Evolutionary conservation across 345 rosid genomes (phyloP).

Genomic region (Jatropha curcas): DNA sequence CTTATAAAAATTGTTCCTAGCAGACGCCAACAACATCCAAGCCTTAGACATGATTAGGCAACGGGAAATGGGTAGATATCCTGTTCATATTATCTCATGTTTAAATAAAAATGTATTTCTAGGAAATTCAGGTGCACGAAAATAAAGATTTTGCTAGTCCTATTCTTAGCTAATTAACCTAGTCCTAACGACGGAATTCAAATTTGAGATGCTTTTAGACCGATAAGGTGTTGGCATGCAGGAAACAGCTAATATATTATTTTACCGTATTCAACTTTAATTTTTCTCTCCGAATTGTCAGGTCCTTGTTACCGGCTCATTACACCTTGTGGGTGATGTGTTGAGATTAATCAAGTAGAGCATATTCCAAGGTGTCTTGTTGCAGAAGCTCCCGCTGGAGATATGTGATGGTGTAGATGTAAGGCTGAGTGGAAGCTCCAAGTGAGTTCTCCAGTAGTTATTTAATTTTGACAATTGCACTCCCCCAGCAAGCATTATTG

Average conservation of each 20-base stretch:
- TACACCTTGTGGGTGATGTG: conserved; percentile 92
- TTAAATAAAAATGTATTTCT: no score
- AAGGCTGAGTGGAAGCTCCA: not conserved
- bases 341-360: conserved; percentile 67
- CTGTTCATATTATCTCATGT: no score
- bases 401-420: not conserved
- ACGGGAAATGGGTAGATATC: no score
- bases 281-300: conserved; percentile 23
- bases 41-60: no score
- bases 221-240: not conserved
- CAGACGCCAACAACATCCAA: no score
- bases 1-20: not conserved
- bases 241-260: not conserved
- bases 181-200: not conserved
- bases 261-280: not conserved
- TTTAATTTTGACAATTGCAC: not conserved
- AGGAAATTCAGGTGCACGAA: not conserved
- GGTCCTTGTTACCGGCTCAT: conserved; percentile 90
- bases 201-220: not conserved
- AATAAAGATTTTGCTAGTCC: not conserved
- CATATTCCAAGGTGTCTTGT: not conserved
- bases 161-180: not conserved
- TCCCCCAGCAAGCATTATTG: not conserved
- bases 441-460: not conserved
- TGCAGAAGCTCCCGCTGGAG: not conserved